Base-by-base conservation (phyloP, 2,329 filamentous ascomycete species). In the Ciborinia camelliae region DNA sequence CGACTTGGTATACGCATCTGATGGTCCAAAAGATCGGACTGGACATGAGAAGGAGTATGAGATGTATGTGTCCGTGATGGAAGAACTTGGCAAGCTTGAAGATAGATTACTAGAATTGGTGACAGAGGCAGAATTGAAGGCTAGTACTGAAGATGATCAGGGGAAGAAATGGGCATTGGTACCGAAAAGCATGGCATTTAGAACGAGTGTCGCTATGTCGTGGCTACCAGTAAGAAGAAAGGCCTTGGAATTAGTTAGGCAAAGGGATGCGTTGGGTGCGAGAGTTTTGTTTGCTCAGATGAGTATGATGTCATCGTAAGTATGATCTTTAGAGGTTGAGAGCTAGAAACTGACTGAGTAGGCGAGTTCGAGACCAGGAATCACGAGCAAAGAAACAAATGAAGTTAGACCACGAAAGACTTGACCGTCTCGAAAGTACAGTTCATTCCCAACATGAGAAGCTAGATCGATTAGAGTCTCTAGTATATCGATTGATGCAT, bases 11-110 rank as follows among this genome's bases (percentile, higher is more conserved):
- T 71, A 71, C 23, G 75, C 72, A 30, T 48, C 37, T 30, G 45
- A 50, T 45, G 45, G 43, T 4, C 39, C 47, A 12, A 53, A 41
- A 43, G 47, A 59, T 23, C 39, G 54, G n/a, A 52, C 39, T 18
- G 70, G 20, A 18, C n/a, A 48, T 28, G 74, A 74, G 54, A 73
- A 75, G n/a, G 78, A 81, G 66, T 76, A 78, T 62, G 76, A 81
- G 61, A 81, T 82, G 79, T 81, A 79, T 69, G 71, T 70, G 1
- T 81, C 81, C 65, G 78, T 81, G 12, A 79, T 82, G 76, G 80
- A 82, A 41, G 78, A 81, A 64, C 68, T 81, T 37, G 65, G 77
- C 30, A 79, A 77, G 59, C 72, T 82, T 20, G 79, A 81, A 70
- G 74, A 77, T 68, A 74, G 79, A 18, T 71, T 81, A 47, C 71